Evolutionary conservation across 148 eudicot genomes (phyloP), one percentile per base, ranked within the genome.

Genomic region (Rhododendron simsii): DNA sequence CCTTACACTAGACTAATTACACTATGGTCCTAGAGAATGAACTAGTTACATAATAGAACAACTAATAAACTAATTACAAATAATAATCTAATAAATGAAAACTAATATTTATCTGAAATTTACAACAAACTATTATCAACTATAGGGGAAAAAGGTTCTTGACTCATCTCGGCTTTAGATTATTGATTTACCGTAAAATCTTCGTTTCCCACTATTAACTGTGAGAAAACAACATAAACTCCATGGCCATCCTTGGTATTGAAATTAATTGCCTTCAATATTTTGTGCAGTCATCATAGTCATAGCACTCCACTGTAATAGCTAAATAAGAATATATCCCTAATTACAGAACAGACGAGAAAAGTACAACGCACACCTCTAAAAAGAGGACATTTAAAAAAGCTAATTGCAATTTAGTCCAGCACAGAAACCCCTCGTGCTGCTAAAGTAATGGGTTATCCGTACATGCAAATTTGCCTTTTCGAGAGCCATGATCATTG

Each of bases 401-500:
- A 9, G 45, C 50, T 3, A 57, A 55, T 33, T 9, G 10, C 20
- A 7, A 74, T 59, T 23, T 86, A 4, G 45, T 23, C 65, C 26
- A 67, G 51, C 53, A 59, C 10, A 61, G 20, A 26, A 44, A 44
- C 10, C 75, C 75, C 5, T 78, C 28, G 2, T 59, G 18, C 69
- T 39, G 18, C 55, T 81, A 18, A 45, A n/a, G 20, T 65, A 26
- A 16, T 74, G 7, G 51, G 44, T 53, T 59, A 78, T 79, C 81
- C 82, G 86, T 86, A 26, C 44, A 61, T 69, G 89, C 86, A 81
- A 87, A 81, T 91, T 63, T 61, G 80, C 90, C 85, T 90, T 90
- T 93, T 96, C 93, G 12, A 93, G 94, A 81, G 89, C 94, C 86
- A 30, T 91, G 83, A 96, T 93, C 63, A 84, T 89, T 6, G 92